A percentile compares a stretch with the other conserved stretches of the same genome.
Conservation (phyloP, 176 grass and related monocot species). For the Avena sativa region DNA sequence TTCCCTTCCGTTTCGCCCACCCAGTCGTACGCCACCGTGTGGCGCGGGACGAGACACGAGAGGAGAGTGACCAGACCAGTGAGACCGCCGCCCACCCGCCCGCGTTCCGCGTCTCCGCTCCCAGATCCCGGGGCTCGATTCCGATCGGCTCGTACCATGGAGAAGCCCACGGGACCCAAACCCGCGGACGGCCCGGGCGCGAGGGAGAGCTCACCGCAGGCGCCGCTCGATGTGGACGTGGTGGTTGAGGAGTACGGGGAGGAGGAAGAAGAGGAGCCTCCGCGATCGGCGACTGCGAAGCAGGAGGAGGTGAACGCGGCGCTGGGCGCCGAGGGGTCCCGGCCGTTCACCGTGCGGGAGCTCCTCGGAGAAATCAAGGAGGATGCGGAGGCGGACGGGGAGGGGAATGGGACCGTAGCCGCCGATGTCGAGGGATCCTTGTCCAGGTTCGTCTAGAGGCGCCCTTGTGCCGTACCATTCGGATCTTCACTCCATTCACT, state of each 20-base stretch:
- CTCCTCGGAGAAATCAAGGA: conserved; percentile 89
- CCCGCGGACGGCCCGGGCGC: conserved; percentile 13
- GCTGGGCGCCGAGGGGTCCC: conserved; percentile 54
- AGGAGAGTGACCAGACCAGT: conserved; percentile 24
- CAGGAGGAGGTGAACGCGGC: conserved; percentile 48
- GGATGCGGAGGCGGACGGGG: conserved; percentile 40
- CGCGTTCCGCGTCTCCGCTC: conserved; percentile 6
- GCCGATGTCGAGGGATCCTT: conserved; percentile 62
- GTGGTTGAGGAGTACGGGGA: conserved; percentile 18
- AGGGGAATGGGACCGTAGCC: conserved; percentile 55
- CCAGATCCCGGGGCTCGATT: conserved; percentile 24
- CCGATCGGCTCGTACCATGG: conserved; percentile 32
- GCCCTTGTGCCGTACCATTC: conserved; percentile 17
- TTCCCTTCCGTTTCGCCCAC: conserved; percentile 1
- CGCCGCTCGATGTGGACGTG: conserved; percentile 24
- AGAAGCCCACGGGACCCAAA: conserved; percentile 35
- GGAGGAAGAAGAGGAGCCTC: conserved; percentile 50
- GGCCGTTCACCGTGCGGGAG: conserved; percentile 77
- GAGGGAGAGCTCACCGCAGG: conserved; percentile 21
- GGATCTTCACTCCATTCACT: conserved; percentile 13
- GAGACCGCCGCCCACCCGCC: conserved; percentile 22
- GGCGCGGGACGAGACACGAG: background rate
- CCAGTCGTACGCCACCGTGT: conserved; percentile 10
- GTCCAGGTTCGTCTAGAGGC: conserved; percentile 56
- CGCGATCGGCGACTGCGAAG: conserved; percentile 55